phyloP scores from a whole-genome alignment of 1,284 basidiomycete species.

The Pascua guehoae region DNA sequence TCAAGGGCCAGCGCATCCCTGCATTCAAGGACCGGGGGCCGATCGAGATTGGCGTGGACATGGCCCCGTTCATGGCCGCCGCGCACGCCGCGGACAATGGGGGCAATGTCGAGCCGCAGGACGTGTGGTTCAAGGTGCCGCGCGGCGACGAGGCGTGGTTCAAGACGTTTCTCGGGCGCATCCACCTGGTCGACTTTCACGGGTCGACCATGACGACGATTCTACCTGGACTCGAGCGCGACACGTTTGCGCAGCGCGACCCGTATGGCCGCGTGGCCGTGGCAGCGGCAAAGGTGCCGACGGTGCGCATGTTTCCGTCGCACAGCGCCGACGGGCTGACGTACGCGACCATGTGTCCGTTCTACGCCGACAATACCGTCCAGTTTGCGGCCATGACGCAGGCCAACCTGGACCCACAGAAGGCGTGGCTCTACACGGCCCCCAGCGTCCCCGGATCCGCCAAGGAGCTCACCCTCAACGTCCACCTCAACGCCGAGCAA shows the following conservation, averaged over 20 bases:
- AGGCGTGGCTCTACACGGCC: not conserved
- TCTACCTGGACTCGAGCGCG: not conserved
- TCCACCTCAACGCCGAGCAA: not conserved
- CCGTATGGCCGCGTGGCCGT: not conserved
- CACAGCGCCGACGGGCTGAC: no score
- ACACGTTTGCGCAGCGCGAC: not conserved
- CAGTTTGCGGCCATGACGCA: not conserved
- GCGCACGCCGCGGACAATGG: no score
- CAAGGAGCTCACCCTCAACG: not conserved
- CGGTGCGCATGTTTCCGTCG: not conserved
- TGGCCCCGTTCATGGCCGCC: not conserved
- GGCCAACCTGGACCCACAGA: not conserved
- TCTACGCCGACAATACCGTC: not conserved
- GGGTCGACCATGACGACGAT: not conserved
- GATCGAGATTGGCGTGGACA: no score
- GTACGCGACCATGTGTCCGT: not conserved
- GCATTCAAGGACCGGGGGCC: not conserved
- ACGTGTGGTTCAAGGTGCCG: not conserved
- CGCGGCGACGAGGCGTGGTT: not conserved
- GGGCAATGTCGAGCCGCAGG: not conserved
- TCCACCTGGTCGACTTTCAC: not conserved
- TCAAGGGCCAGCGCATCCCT: not conserved
- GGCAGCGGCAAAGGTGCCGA: not conserved
- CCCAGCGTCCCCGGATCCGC: not conserved
- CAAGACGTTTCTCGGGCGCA: not conserved